Conservation (phyloP, 1,284 basidiomycete species). For the Grifola frondosa region DNA sequence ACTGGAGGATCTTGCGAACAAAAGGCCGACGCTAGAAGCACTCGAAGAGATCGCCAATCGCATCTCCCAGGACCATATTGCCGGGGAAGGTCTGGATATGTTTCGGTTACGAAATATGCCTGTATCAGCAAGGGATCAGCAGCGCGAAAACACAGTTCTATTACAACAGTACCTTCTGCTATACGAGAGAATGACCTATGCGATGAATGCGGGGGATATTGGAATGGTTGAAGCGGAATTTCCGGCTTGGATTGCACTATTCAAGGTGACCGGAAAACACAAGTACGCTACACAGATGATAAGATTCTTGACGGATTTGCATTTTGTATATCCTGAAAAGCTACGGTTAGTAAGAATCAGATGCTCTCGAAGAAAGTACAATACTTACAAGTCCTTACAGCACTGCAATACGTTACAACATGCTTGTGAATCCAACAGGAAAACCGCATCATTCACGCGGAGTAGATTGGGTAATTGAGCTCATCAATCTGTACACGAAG, state of each 20-base stretch:
- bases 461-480: constrained; percentile 27
- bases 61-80: constrained; percentile 21
- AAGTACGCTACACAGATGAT: constrained; percentile 34
- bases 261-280: constrained; percentile 32
- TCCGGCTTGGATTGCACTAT: constrained; percentile 32
- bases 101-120: neutral
- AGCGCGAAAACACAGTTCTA: constrained; percentile 31
- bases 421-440: constrained; percentile 27
- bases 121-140: constrained; percentile 26
- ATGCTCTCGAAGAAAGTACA: neutral
- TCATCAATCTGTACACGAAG: constrained; percentile 26
- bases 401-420: constrained; percentile 21
- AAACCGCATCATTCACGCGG: constrained; percentile 18
- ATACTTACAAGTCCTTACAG: constrained; percentile 4
- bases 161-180: constrained; percentile 31
- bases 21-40: constrained; percentile 21
- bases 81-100: constrained; percentile 1
- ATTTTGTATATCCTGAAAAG: constrained; percentile 30
- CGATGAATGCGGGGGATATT: constrained; percentile 38
- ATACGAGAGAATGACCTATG: constrained; percentile 33
- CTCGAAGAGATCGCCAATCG: constrained; percentile 18
- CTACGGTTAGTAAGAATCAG: constrained; percentile 20
- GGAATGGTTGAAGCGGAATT: constrained; percentile 32
- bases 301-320: constrained; percentile 26
- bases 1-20: constrained; percentile 23